Percentiles rank a stretch among this genome's conserved stretches.
Evolutionary conservation across 305 asterid genomes (phyloP).

Genomic region (Fraxinus xanthoxyloides): DNA sequence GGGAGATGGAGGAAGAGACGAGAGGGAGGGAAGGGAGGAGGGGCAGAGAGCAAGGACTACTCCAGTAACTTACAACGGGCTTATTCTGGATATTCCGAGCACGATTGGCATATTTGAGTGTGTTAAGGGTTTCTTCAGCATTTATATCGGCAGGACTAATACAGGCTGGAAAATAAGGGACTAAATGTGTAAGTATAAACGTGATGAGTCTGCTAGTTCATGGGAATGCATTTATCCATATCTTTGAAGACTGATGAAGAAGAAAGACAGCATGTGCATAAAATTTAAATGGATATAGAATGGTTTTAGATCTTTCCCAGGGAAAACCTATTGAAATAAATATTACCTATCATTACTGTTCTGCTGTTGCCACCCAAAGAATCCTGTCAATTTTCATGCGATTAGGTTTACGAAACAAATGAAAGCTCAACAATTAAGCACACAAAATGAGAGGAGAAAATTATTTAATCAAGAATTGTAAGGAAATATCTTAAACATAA

Average conservation of each 20-base stretch:
- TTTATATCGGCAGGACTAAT: constrained; percentile 97
- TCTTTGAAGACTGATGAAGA: background rate
- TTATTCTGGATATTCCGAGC: constrained; percentile 96
- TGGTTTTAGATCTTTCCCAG: background rate
- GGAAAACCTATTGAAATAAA: background rate
- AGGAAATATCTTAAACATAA: background rate
- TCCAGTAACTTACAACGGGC: constrained; percentile 67
- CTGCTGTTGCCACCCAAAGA: constrained; percentile 99
- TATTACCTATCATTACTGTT: constrained; percentile 91
- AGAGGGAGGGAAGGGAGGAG: background rate
- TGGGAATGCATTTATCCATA: background rate
- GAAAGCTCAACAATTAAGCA: background rate
- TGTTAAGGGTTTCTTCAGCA: constrained; percentile 95
- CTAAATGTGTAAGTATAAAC: constrained; percentile 20
- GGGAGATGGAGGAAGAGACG: background rate
- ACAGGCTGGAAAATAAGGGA: constrained; percentile 60
- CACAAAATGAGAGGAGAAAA: constrained; percentile 4
- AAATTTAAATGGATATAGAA: background rate
- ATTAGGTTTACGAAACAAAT: background rate
- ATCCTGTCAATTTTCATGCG: constrained; percentile 57
- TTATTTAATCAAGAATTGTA: background rate
- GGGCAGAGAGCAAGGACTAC: background rate
- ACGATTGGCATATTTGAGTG: constrained; percentile 94
- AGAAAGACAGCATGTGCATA: background rate
- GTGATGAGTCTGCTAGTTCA: background rate